Evolutionary conservation across 2,329 filamentous ascomycete species (phyloP).

Genomic region (Neocucurbitaria cava): DNA sequence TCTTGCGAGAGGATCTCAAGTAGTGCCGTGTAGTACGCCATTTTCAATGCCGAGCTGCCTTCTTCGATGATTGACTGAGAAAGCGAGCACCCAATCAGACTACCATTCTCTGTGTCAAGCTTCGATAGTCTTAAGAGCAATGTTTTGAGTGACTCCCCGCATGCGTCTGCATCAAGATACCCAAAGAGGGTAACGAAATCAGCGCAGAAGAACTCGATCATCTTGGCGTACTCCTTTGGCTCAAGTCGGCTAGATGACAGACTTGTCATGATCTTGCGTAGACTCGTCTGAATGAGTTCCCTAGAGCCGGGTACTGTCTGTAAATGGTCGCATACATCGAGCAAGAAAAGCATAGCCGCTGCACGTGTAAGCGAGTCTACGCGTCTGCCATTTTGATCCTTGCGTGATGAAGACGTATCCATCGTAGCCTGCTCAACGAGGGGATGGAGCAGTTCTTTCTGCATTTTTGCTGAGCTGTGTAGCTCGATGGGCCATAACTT

Average conservation of each 20-base stretch:
- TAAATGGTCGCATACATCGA: constrained; percentile 34
- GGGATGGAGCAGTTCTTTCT: constrained; percentile 32
- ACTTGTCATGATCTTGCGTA: constrained; percentile 32
- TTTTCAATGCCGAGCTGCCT: constrained; percentile 23
- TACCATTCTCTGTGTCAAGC: constrained; percentile 8
- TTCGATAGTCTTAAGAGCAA: constrained; percentile 26
- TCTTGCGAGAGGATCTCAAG: constrained; percentile 17
- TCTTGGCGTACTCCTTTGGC: constrained; percentile 17
- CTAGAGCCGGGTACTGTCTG: constrained; percentile 29
- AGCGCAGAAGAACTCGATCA: constrained; percentile 36
- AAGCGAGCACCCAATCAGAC: constrained; percentile 23
- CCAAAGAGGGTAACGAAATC: constrained; percentile 35
- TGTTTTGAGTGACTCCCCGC: constrained; percentile 21
- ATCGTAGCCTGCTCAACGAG: constrained; percentile 35
- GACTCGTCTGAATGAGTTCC: constrained; percentile 22
- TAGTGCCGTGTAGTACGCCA: constrained; percentile 28
- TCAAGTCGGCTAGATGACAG: constrained; percentile 24
- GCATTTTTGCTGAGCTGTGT: constrained; percentile 32
- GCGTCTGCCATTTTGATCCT: constrained; percentile 7
- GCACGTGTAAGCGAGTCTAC: constrained; percentile 26
- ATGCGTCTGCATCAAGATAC: constrained; percentile 20
- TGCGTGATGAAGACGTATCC: constrained; percentile 23
- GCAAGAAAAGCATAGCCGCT: constrained; percentile 36
- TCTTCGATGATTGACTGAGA: constrained; percentile 31
- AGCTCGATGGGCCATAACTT: constrained; percentile 42